Conservation (phyloP, 768 basidiomycete species). For the Coprinopsis cinerea region DNA sequence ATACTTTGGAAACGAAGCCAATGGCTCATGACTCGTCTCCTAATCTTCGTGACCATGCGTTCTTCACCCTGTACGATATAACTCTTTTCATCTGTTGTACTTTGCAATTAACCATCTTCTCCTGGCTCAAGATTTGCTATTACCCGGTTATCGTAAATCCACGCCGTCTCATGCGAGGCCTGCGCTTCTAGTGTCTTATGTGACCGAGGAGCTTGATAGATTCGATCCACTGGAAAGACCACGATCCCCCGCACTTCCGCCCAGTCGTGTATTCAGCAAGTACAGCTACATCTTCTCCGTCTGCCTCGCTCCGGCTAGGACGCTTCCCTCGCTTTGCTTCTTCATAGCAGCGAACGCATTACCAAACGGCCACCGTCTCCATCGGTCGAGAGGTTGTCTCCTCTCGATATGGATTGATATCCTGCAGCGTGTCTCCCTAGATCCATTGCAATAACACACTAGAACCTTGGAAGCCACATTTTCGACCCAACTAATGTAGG, state of each 20-base stretch:
- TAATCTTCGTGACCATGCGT: not conserved
- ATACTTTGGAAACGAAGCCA: constrained; percentile 40
- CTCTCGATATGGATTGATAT: too few relatives aligned
- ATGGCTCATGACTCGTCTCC: constrained; percentile 1
- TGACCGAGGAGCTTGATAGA: not conserved
- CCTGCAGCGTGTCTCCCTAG: too few relatives aligned
- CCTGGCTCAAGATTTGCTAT: not conserved
- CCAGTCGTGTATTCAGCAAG: too few relatives aligned
- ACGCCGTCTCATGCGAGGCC: not conserved
- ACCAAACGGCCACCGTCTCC: not conserved
- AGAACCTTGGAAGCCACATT: not conserved
- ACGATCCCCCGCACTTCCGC: not conserved
- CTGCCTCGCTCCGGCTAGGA: not conserved
- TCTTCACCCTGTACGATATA: constrained; percentile 5
- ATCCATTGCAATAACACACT: not conserved
- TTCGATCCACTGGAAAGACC: not conserved
- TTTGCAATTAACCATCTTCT: not conserved
- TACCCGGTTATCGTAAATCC: not conserved
- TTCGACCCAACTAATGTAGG: too few relatives aligned
- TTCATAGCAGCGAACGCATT: not conserved
- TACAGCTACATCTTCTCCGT: not conserved
- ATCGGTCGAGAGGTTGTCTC: too few relatives aligned
- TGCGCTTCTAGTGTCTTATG: not conserved
- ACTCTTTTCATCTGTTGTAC: constrained; percentile 8
- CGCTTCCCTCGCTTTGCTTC: not conserved